Evolutionary conservation across 2,329 filamentous ascomycete genomes (phyloP).

Genomic region (Paecilomyces variotii): DNA sequence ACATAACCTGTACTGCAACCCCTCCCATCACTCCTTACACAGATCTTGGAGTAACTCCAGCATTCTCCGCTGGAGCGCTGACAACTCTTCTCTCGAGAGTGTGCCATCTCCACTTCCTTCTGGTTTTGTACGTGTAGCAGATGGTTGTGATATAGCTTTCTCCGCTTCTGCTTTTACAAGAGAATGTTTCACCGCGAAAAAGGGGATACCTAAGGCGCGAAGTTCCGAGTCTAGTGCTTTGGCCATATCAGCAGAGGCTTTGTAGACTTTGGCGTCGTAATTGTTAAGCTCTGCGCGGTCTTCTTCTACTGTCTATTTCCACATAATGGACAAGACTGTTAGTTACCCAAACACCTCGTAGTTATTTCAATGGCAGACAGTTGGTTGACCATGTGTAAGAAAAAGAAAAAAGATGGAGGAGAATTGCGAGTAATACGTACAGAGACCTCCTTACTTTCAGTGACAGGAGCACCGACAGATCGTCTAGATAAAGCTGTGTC

Average conservation of each 20-base stretch:
- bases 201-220: constrained; percentile 51
- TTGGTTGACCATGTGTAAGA: no score
- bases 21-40: constrained; percentile 27
- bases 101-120: constrained; percentile 9
- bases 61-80: constrained; percentile 40
- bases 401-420: not conserved
- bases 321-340: not conserved
- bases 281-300: constrained; percentile 47
- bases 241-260: constrained; percentile 52
- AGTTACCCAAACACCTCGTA: not conserved
- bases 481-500: constrained; percentile 23
- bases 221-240: constrained; percentile 50
- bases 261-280: constrained; percentile 57
- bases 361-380: no score
- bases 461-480: constrained; percentile 38
- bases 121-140: constrained; percentile 1
- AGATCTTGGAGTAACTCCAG: constrained; percentile 45
- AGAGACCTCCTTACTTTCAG: constrained; percentile 19
- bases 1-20: not conserved
- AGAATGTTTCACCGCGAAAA: constrained; percentile 47
- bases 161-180: constrained; percentile 25
- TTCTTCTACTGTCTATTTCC: constrained; percentile 35
- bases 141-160: not conserved
- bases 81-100: constrained; percentile 36
- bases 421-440: constrained; percentile 14